phyloP scores from a whole-genome alignment of 2,329 filamentous ascomycete species.

The Alternaria ethzedia region DNA sequence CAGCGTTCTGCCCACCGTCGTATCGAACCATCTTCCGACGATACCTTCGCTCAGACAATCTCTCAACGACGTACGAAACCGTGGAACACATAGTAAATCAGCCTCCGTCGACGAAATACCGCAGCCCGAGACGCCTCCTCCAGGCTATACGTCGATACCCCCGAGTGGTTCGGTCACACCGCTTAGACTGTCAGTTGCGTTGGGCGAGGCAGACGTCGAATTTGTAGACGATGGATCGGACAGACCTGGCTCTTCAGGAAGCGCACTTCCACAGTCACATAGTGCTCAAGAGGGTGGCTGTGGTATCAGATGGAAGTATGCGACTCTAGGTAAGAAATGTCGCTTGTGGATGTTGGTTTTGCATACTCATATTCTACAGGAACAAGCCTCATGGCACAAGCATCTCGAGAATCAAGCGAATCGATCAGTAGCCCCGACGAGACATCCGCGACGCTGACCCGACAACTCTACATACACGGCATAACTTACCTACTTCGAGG shows the following conservation, averaged over 20 bases:
- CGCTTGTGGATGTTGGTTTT: not conserved
- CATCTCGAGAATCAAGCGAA: conserved; percentile 54
- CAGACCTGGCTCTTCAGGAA: conserved; percentile 27
- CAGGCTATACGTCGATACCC: conserved; percentile 39
- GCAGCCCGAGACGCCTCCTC: conserved; percentile 47
- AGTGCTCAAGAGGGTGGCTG: conserved; percentile 37
- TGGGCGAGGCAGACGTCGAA: conserved; percentile 28
- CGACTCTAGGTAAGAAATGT: conserved; percentile 53
- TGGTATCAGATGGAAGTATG: conserved; percentile 60
- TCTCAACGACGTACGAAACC: conserved; percentile 34
- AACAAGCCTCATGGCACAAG: conserved; percentile 54
- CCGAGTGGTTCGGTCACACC: conserved; percentile 31
- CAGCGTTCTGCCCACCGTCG: conserved; percentile 60
- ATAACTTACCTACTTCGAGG: conserved; percentile 69
- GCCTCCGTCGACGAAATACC: conserved; percentile 23
- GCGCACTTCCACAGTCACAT: conserved; percentile 25
- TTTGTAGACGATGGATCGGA: conserved; percentile 37
- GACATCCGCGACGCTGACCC: conserved; percentile 56
- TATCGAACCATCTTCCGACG: conserved; percentile 60
- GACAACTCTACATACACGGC: conserved; percentile 69
- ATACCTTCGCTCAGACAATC: conserved; percentile 57
- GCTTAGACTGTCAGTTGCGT: conserved; percentile 20
- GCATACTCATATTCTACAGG: conserved; percentile 43
- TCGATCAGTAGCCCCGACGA: conserved; percentile 35
- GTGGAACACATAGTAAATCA: conserved; percentile 23